Evolutionary conservation across 495 filamentous ascomycete genomes (phyloP).

Genomic region (Xylaria scruposa): DNA sequence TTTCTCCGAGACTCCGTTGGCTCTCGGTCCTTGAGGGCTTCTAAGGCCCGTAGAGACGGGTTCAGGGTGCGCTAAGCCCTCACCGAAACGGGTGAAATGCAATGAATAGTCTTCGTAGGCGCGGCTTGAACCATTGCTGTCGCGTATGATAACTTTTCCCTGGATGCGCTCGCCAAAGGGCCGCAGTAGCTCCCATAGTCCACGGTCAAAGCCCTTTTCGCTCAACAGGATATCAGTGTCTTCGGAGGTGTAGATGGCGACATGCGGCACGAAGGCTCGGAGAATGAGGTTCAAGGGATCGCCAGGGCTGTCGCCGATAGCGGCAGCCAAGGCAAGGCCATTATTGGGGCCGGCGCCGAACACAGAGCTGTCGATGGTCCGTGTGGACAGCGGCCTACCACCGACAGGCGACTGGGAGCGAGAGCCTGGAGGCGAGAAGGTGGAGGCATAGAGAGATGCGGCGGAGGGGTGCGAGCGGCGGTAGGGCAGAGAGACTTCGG

Average conservation of each 20-base stretch:
- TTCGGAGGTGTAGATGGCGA: constrained; percentile 80
- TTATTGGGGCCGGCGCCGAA: constrained; percentile 51
- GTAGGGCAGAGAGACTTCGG: constrained; percentile 57
- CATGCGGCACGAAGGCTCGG: constrained; percentile 83
- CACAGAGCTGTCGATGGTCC: constrained; percentile 52
- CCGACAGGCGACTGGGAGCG: constrained; percentile 66
- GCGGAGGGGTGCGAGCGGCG: constrained; percentile 62
- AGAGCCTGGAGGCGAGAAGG: constrained; percentile 59
- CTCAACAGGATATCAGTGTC: constrained; percentile 82
- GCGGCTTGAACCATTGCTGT: constrained; percentile 82
- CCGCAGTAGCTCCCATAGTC: constrained; percentile 82
- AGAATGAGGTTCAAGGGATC: constrained; percentile 78
- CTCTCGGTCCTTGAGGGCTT: constrained; percentile 36
- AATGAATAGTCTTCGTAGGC: constrained; percentile 90
- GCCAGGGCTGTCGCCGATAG: constrained; percentile 55
- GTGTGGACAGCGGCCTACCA: constrained; percentile 63
- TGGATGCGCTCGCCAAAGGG: constrained; percentile 91
- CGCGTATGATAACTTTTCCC: constrained; percentile 87
- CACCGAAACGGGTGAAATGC: constrained; percentile 74
- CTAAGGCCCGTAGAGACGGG: constrained; percentile 43
- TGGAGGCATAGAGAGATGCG: constrained; percentile 64
- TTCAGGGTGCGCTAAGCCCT: constrained; percentile 63
- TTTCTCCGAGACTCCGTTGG: constrained; percentile 35
- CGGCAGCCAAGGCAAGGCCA: constrained; percentile 54
- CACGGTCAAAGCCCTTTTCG: constrained; percentile 84